Evolutionary conservation across 2,329 filamentous ascomycete species (phyloP).

Genomic region (Fusarium scirpi): DNA sequence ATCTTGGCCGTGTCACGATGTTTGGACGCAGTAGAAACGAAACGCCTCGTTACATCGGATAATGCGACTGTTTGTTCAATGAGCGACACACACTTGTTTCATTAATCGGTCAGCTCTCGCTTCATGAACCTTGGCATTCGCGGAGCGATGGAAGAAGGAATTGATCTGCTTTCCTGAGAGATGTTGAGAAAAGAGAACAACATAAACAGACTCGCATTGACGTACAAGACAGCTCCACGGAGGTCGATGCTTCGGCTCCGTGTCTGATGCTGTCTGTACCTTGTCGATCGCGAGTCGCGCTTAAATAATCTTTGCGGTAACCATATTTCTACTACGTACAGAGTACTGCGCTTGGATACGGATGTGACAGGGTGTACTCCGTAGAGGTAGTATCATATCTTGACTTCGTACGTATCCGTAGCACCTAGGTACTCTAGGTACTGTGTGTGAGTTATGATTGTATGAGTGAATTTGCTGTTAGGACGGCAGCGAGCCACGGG

Average conservation of each 20-base stretch:
- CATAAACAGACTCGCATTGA: neutral
- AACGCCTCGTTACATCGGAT: conserved; percentile 16
- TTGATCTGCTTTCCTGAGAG: conserved; percentile 13
- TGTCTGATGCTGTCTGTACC: neutral
- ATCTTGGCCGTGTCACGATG: conserved; percentile 8
- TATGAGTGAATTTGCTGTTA: conserved; percentile 48
- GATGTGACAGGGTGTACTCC: conserved; percentile 2
- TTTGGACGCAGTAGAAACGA: neutral
- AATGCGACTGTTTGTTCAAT: conserved; percentile 19
- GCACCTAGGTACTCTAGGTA: neutral
- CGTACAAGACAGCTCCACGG: conserved; percentile 5
- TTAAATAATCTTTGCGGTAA: conserved; percentile 2
- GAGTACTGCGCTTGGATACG: conserved; percentile 2
- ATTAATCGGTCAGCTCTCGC: conserved; percentile 35
- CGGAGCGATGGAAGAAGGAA: conserved; percentile 37
- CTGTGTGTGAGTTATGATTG: conserved; percentile 27
- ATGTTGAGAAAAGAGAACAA: neutral
- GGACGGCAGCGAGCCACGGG: conserved; percentile 26
- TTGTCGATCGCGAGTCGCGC: conserved; percentile 18
- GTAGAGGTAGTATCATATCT: conserved; percentile 11
- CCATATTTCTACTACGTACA: neutral
- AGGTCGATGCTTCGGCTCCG: conserved; percentile 19
- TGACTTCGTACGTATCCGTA: neutral
- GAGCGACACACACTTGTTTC: conserved; percentile 35
- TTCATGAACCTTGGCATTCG: conserved; percentile 38